phyloP scores from a whole-genome alignment of 306 rosid genomes.

The Benincasa hispida region DNA sequence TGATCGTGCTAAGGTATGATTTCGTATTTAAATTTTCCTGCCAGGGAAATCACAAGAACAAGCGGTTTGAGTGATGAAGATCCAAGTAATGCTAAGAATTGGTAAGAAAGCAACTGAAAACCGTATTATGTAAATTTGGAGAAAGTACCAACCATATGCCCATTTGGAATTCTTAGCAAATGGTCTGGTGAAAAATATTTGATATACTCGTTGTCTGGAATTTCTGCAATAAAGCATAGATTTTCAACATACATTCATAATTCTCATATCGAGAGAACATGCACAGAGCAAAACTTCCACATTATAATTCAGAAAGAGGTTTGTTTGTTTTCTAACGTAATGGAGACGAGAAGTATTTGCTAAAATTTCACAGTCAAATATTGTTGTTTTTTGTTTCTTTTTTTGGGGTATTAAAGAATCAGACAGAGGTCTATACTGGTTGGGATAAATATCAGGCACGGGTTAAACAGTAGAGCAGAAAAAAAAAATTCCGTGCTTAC shows the following conservation, averaged over 20 bases:
- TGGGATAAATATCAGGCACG: neutral
- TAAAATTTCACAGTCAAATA: too few species aligned
- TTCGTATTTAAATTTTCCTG: slow-evolving; percentile 93
- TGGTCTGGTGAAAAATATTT: slow-evolving; percentile 84
- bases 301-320: neutral
- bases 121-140: slow-evolving; percentile 4
- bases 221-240: slow-evolving; percentile 52
- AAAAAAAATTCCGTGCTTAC: too few species aligned
- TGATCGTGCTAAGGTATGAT: slow-evolving; percentile 79
- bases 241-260: neutral
- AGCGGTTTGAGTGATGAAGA: neutral
- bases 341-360: too few species aligned
- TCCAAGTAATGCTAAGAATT: neutral
- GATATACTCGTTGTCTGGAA: slow-evolving; percentile 85
- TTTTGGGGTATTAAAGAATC: too few species aligned
- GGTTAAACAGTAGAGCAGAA: too few species aligned
- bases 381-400: too few species aligned
- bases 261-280: neutral
- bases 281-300: neutral
- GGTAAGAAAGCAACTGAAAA: neutral
- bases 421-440: too few species aligned
- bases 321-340: too few species aligned
- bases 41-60: slow-evolving; percentile 8
- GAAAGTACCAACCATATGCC: slow-evolving; percentile 59
- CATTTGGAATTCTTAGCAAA: slow-evolving; percentile 73